Evolutionary conservation across 2,329 filamentous ascomycete genomes (phyloP), one percentile per base, ranked within the genome.

Genomic region (Pseudogymnoascus sp.): DNA sequence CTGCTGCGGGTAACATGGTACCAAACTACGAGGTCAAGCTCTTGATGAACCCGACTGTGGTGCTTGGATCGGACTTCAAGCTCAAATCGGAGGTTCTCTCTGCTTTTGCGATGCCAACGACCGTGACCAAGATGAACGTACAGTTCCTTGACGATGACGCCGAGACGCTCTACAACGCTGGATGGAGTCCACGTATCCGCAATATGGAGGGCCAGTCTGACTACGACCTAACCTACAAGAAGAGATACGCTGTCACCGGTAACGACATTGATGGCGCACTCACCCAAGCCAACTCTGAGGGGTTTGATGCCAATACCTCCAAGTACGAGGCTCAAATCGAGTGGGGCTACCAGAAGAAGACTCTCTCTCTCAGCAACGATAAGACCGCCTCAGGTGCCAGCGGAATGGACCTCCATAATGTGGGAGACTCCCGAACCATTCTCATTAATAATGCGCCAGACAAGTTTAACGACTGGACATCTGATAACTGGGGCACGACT

Each of bases 201-300:
- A 77, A 76, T 63, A 71, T 63, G 4, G 73, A 77, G 65, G 70
- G 68, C 60, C 68, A 74, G 39, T 62, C 64, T 43, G 69, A 71
- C 16, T 74, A 76, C 57, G 75, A 77, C 68, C 67, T 77, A n/a
- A 77, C 75, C 4, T 77, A 76, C 69, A 77, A 77, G 69, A 76
- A 75, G 68, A 72, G 76, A 14, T 75, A 76, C 67, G 28, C 68
- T 19, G 71, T 76, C 61, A 63, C 48, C 19, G 67, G 67, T 39
- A 70, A 67, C 39, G 67, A 74, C 34, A 72, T 75, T 65, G 67
- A 73, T 41, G 70, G 67, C 39, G 70, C 73, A 28, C 69, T 76
- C 23, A 72, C 65, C 23, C 68, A 65, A 14, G 75, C 75, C 48
- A 70, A 71, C 34, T 64, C 66, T 1, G 73, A 77, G 25, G 75